phyloP scores from a whole-genome alignment of 768 basidiomycete genomes.

The Tephrocybe sp. region DNA sequence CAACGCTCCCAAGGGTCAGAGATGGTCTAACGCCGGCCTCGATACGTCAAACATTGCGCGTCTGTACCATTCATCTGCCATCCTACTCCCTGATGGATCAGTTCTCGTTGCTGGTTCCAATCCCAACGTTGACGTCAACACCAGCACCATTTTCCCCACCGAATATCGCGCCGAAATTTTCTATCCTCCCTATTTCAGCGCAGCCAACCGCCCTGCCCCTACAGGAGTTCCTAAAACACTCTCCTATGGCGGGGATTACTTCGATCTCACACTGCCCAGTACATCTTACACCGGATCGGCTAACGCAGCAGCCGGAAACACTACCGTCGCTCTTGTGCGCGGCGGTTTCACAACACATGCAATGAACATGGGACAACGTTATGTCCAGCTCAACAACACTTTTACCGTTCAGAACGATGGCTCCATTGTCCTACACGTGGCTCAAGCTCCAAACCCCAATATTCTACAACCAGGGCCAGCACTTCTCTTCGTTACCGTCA shows the following conservation, averaged over 20 bases:
- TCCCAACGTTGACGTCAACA: constrained; percentile 83
- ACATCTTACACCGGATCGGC: constrained; percentile 63
- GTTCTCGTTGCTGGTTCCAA: constrained; percentile 91
- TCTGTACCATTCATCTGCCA: constrained; percentile 79
- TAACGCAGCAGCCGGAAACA: constrained; percentile 70
- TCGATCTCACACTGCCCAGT: constrained; percentile 70
- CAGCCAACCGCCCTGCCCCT: constrained; percentile 64
- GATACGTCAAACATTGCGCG: constrained; percentile 55
- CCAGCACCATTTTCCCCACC: constrained; percentile 61
- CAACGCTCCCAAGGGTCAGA: constrained; percentile 53
- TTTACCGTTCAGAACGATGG: constrained; percentile 74
- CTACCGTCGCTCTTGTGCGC: constrained; percentile 75
- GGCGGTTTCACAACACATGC: constrained; percentile 83
- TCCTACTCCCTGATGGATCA: constrained; percentile 77
- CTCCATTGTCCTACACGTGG: constrained; percentile 73
- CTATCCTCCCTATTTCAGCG: constrained; percentile 89
- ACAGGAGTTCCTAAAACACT: constrained; percentile 68
- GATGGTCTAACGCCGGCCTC: constrained; percentile 63
- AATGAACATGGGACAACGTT: constrained; percentile 87
- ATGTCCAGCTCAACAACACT: constrained; percentile 67
- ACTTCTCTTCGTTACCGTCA: constrained; percentile 65
- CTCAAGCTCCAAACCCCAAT: constrained; percentile 81
- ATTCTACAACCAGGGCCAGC: constrained; percentile 83
- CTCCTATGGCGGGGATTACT: constrained; percentile 78
- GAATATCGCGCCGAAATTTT: constrained; percentile 83